These are phyloP conservation scores for Atkinsonella texensis DNA, from an alignment of 2,329 filamentous ascomycete species.

Conservation along the genomic window DNA sequence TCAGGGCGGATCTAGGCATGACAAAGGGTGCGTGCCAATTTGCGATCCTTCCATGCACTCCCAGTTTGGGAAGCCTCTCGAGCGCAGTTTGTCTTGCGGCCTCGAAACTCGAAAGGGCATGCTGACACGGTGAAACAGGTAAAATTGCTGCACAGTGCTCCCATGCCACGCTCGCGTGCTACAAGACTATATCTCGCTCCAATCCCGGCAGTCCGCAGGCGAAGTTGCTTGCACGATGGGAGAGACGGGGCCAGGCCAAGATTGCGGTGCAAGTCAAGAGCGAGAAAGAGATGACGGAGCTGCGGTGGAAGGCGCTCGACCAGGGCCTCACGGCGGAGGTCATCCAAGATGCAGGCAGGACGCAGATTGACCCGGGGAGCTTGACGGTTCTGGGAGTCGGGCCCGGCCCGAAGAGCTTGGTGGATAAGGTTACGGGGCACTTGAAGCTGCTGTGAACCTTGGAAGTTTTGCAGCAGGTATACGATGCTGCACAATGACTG, in stretches of 20 bases:
- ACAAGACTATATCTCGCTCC: slow-evolving; percentile 64
- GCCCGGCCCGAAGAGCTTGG: slow-evolving; percentile 70
- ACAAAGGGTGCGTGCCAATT: slow-evolving; percentile 61
- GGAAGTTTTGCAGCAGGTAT: neutral
- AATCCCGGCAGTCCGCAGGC: slow-evolving; percentile 41
- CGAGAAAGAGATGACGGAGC: slow-evolving; percentile 65
- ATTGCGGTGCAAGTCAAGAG: slow-evolving; percentile 82
- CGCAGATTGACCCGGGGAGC: slow-evolving; percentile 89
- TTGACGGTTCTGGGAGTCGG: slow-evolving; percentile 81
- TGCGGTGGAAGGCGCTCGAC: slow-evolving; percentile 69
- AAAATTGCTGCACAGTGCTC: slow-evolving; percentile 95
- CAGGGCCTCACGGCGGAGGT: slow-evolving; percentile 80
- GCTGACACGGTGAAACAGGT: slow-evolving; percentile 37
- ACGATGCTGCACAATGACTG: too few species aligned
- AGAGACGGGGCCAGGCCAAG: slow-evolving; percentile 78
- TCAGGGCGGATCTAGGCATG: slow-evolving; percentile 92
- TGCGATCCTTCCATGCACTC: slow-evolving; percentile 1
- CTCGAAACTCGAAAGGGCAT: neutral
- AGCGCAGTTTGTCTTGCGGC: too few species aligned
- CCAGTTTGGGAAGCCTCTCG: too few species aligned
- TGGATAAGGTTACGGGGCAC: slow-evolving; percentile 75
- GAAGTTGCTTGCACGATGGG: slow-evolving; percentile 69
- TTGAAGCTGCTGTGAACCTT: slow-evolving; percentile 61
- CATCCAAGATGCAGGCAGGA: slow-evolving; percentile 90
- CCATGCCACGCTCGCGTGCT: slow-evolving; percentile 95